Percentiles rank a stretch among this genome's conserved stretches.
Evolutionary conservation across 805 yeast species (phyloP).

Genomic region (Vanderwaltozyma tropicalis): DNA sequence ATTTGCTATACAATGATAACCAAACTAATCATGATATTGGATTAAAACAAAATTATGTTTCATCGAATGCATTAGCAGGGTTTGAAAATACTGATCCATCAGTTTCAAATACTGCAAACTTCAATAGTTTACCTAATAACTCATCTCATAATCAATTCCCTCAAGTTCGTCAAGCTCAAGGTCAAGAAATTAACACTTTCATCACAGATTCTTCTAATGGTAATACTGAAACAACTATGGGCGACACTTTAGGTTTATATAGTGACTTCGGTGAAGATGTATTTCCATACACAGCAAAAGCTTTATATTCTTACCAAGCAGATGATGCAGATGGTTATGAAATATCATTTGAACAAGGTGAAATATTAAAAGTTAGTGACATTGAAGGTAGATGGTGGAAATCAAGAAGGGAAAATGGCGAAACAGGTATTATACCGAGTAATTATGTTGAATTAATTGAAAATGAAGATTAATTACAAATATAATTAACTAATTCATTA

Average conservation of each 20-base stretch:
- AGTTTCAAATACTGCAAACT: slow-evolving; percentile 2
- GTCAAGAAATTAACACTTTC: slow-evolving; percentile 15
- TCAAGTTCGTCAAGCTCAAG: slow-evolving; percentile 1
- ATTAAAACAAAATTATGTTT: slow-evolving; percentile 23
- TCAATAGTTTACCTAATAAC: background rate
- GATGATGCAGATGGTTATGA: slow-evolving; percentile 90
- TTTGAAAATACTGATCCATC: slow-evolving; percentile 41
- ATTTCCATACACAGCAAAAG: slow-evolving; percentile 79
- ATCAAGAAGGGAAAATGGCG: slow-evolving; percentile 80
- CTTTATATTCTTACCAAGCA: slow-evolving; percentile 78
- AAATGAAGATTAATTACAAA: background rate
- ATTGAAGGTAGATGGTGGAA: slow-evolving; percentile 99
- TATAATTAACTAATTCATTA: background rate
- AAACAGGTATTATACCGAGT: slow-evolving; percentile 92
- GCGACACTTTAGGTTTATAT: slow-evolving; percentile 28
- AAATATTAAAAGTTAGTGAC: slow-evolving; percentile 82
- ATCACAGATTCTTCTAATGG: slow-evolving; percentile 22
- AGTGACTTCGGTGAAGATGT: slow-evolving; percentile 28
- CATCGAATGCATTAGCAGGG: slow-evolving; percentile 50
- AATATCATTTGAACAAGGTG: slow-evolving; percentile 82
- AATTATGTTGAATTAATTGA: slow-evolving; percentile 76
- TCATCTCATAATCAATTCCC: background rate
- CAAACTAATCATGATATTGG: background rate
- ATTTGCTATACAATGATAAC: background rate
- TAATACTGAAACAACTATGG: slow-evolving; percentile 27